Conservation (phyloP, 345 rosid genomes). For the Dovyalis caffra region DNA sequence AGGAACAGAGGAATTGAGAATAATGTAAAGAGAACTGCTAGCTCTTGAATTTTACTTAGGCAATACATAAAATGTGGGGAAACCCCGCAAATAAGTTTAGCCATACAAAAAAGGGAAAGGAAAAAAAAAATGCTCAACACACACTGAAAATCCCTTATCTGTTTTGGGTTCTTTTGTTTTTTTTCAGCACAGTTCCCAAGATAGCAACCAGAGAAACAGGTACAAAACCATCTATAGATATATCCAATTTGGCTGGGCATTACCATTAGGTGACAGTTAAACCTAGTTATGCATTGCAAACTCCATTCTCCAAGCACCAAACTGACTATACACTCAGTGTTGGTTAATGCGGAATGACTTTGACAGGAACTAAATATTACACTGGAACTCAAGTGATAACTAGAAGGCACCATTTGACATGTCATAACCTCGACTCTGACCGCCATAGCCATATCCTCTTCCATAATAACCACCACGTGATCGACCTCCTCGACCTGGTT, state of each 20-base stretch:
- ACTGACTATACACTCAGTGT: neutral
- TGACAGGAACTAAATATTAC: neutral
- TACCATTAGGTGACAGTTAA: neutral
- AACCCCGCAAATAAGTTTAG: neutral
- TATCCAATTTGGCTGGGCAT: neutral
- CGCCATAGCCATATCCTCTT: constrained; percentile 23
- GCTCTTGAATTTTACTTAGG: neutral
- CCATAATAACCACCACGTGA: constrained; percentile 8
- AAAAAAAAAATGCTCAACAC: too few relatives aligned
- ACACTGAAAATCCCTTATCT: too few relatives aligned
- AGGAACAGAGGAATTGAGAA: neutral
- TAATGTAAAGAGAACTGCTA: neutral
- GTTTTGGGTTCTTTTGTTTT: neutral
- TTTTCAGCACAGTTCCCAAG: neutral
- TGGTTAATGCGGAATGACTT: neutral
- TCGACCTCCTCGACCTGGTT: constrained; percentile 14
- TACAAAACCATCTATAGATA: neutral
- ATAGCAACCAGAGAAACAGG: neutral
- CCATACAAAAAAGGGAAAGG: neutral
- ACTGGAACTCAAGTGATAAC: neutral
- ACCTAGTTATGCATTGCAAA: neutral
- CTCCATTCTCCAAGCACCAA: neutral
- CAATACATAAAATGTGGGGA: neutral
- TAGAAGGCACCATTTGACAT: neutral
- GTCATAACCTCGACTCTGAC: constrained; percentile 10